Conservation (phyloP, 805 yeast species). For the Saturnispora ahearnii region DNA sequence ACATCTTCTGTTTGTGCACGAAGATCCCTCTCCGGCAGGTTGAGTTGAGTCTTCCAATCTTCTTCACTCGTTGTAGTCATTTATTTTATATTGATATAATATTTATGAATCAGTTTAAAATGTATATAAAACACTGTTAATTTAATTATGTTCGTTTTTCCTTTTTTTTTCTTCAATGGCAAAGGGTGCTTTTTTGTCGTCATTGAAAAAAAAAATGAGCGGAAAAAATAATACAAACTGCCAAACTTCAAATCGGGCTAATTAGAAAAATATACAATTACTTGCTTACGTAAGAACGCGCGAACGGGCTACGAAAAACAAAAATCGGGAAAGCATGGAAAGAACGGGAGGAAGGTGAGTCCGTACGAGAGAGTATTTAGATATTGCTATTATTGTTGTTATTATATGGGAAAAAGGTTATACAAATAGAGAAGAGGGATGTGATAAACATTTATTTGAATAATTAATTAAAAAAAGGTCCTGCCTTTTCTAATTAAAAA, state of each 20-base stretch:
- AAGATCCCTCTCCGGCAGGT: constrained; percentile 76
- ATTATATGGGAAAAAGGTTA: neutral
- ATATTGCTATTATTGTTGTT: too few relatives aligned
- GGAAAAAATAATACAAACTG: too few relatives aligned
- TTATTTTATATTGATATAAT: neutral
- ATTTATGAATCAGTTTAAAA: neutral
- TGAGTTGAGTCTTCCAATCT: constrained; percentile 69
- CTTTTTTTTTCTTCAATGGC: too few relatives aligned
- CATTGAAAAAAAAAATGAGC: too few relatives aligned
- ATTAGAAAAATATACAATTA: too few relatives aligned
- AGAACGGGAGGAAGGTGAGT: too few relatives aligned
- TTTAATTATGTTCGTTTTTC: neutral
- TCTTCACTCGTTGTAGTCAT: constrained; percentile 5
- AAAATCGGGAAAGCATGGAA: too few relatives aligned
- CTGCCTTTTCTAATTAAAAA: neutral
- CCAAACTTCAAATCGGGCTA: too few relatives aligned
- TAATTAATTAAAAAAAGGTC: neutral
- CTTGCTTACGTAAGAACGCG: too few relatives aligned
- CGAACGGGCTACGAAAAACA: too few relatives aligned
- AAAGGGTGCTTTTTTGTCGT: too few relatives aligned
- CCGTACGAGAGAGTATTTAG: too few relatives aligned
- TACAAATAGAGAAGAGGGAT: neutral
- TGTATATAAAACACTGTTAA: neutral
- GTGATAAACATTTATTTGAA: neutral
- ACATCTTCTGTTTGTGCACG: constrained; percentile 98